These are phyloP conservation scores for Ogataea zsoltii DNA, from an alignment of 805 yeast species.

Conservation along the genomic window DNA sequence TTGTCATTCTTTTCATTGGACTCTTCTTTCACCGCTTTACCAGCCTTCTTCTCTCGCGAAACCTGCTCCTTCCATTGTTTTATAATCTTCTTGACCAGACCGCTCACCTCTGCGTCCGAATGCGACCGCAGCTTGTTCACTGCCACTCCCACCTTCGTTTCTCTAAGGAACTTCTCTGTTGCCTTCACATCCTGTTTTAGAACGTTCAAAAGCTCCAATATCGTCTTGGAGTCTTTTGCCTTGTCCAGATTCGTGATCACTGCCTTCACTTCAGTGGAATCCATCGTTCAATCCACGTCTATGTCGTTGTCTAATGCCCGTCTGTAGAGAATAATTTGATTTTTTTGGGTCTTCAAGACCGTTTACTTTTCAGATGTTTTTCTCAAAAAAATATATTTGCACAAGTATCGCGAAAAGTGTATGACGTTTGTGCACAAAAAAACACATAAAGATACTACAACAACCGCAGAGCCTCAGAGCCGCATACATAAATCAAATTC, in stretches of 20 bases:
- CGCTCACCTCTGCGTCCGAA: constrained; percentile 63
- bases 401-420: not conserved
- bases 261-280: constrained; percentile 69
- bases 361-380: not conserved
- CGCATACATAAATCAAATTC: no score
- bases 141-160: constrained; percentile 95
- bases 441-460: no score
- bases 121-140: constrained; percentile 84
- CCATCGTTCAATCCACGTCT: constrained; percentile 45
- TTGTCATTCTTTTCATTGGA: constrained; percentile 14
- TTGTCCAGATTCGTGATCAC: constrained; percentile 75
- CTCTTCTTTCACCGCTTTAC: constrained; percentile 16
- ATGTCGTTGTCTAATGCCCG: not conserved
- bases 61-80: constrained; percentile 90
- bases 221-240: constrained; percentile 61
- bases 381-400: not conserved
- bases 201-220: constrained; percentile 63
- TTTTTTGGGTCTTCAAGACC: not conserved
- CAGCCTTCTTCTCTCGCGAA: constrained; percentile 54
- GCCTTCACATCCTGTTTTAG: constrained; percentile 76
- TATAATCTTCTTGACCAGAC: constrained; percentile 79
- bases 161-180: constrained; percentile 81
- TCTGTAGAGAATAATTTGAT: no score
- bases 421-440: not conserved
- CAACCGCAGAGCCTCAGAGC: no score